Conservation (phyloP, 2,329 filamentous ascomycete species). For the Xylariaceae sp. region DNA sequence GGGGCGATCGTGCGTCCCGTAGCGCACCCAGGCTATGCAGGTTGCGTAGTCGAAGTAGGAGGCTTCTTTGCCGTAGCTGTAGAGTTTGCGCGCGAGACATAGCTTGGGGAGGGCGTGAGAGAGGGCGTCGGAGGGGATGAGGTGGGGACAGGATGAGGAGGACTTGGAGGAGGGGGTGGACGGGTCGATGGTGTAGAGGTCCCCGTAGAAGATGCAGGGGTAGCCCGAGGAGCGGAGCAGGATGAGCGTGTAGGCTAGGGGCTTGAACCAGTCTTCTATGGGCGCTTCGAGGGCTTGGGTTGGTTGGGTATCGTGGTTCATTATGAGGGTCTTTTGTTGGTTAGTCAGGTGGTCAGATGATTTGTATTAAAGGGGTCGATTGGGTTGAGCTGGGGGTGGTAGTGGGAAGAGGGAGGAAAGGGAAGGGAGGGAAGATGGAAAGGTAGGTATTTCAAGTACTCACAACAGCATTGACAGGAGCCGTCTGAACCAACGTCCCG, state of each 20-base stretch:
- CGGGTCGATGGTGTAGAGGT: conserved; percentile 62
- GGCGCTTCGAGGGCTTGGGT: conserved; percentile 46
- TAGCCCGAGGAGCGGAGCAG: conserved; percentile 58
- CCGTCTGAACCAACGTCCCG: conserved; percentile 48
- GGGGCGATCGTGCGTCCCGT: conserved; percentile 42
- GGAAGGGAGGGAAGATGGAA: neutral
- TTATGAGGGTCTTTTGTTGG: conserved; percentile 52
- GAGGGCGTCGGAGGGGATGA: conserved; percentile 49
- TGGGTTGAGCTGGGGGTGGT: too few species aligned
- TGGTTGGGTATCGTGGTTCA: conserved; percentile 65
- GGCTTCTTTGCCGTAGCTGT: conserved; percentile 61
- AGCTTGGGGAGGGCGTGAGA: conserved; percentile 54
- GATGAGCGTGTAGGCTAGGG: conserved; percentile 68
- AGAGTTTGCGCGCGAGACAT: conserved; percentile 59
- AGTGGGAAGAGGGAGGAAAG: too few species aligned
- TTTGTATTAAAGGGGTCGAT: too few species aligned
- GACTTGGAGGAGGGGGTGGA: too few species aligned
- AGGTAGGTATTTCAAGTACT: too few species aligned
- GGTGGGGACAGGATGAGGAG: conserved; percentile 38
- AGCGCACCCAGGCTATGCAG: conserved; percentile 59
- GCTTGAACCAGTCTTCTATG: conserved; percentile 65
- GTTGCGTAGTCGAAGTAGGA: conserved; percentile 61
- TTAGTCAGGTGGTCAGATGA: neutral
- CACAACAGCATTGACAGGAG: conserved; percentile 34
- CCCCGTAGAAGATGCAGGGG: conserved; percentile 68